Percentiles rank a stretch among this genome's conserved stretches.
Evolutionary conservation across 1,284 basidiomycete genomes (phyloP).

Genomic region (Trametes versicolor): DNA sequence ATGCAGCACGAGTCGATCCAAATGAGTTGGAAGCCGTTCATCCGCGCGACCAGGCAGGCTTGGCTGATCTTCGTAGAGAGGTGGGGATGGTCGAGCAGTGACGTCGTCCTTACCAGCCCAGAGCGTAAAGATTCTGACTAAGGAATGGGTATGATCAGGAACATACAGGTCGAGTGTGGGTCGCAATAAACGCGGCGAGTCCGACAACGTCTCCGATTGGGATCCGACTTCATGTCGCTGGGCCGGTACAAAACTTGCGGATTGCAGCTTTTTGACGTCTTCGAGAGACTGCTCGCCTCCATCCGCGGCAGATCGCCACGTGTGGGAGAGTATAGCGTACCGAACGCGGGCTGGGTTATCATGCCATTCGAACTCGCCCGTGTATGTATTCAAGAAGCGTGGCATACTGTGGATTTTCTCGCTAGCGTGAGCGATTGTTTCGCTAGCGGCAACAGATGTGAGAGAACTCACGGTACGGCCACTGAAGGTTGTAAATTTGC

Average conservation of each 20-base stretch:
- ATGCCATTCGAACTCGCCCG: not conserved
- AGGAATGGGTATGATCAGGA: no score
- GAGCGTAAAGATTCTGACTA: not conserved
- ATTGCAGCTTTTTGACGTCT: not conserved
- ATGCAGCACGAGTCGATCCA: conserved; percentile 3
- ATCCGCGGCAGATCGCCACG: not conserved
- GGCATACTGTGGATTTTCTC: not conserved
- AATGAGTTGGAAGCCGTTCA: not conserved
- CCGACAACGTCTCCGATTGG: no score
- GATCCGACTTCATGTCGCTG: no score
- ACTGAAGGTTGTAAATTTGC: no score
- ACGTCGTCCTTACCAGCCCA: not conserved
- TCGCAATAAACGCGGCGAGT: no score
- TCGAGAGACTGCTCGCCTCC: not conserved
- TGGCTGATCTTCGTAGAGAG: not conserved
- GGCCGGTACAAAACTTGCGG: no score
- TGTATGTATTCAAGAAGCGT: not conserved
- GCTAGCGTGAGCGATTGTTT: no score
- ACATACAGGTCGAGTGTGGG: no score
- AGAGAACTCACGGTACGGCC: no score
- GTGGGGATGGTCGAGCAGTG: not conserved
- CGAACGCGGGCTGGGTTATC: not conserved
- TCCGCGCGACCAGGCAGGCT: not conserved
- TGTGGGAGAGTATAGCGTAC: not conserved
- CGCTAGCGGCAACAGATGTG: no score